These are phyloP conservation scores for Sicyos baderoa DNA, from an alignment of 306 rosid species.

Conservation along the genomic window DNA sequence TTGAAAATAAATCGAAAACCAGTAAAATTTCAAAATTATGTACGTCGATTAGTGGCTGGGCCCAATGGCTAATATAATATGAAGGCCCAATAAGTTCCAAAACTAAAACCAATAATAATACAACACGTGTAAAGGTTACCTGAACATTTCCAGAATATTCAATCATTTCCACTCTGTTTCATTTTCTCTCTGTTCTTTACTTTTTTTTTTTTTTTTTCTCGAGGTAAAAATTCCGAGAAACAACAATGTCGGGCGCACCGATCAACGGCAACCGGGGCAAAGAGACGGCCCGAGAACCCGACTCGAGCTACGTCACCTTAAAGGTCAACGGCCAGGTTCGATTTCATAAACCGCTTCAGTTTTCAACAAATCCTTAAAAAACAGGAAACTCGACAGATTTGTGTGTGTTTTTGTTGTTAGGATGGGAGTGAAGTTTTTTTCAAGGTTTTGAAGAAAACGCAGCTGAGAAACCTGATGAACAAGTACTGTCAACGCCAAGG, in stretches of 20 bases:
- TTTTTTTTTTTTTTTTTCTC: too few species aligned
- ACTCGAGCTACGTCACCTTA: constrained; percentile 28
- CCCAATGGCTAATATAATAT: background rate
- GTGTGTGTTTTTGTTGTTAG: constrained; percentile 11
- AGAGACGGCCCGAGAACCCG: constrained; percentile 37
- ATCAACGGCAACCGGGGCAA: background rate
- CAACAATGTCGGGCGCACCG: background rate
- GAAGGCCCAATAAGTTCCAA: background rate
- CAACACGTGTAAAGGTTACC: background rate
- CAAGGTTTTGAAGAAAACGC: constrained; percentile 31
- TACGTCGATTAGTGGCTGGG: background rate
- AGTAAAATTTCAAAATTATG: too few species aligned
- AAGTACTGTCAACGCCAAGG: constrained; percentile 34
- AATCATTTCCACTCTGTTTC: too few species aligned
- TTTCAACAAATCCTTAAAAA: background rate
- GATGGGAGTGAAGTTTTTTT: constrained; percentile 40
- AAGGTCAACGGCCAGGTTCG: constrained; percentile 53
- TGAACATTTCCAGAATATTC: background rate
- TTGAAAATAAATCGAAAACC: too few species aligned
- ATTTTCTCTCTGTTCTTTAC: too few species aligned
- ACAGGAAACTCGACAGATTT: too few species aligned
- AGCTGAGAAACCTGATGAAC: constrained; percentile 38
- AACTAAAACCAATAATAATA: background rate
- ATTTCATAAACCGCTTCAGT: background rate
- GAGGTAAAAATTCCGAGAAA: background rate